Evolutionary conservation across 305 asterid species (phyloP), one percentile per base, ranked within the genome.

Genomic region (Solanum aculeatissimum): DNA sequence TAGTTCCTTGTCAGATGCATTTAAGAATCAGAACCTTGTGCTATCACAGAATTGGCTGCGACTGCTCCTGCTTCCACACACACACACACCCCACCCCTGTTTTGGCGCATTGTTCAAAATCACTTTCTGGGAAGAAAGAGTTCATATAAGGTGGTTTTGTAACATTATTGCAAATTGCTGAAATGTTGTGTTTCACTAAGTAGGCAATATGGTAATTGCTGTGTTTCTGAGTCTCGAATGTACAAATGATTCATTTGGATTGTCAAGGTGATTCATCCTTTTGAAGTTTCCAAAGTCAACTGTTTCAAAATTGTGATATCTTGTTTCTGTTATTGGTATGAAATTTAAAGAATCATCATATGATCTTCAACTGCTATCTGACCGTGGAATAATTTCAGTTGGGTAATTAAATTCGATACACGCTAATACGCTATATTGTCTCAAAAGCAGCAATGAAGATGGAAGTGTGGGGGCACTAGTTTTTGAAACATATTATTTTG

Each of bases 1-100:
- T 96, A 94, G 85, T 62, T n/a, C 63, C 83, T 79, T 79, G 83
- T 43, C 60, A 74, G 81, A 74, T 74, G 60, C 81, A 9, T 74
- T 15, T 47, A 25, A 45, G 60, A 47, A 45, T 23, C 81, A 74
- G 42, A 74, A 45, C 40, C 42, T 42, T 71, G 80, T 43, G 35
- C 19, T 42, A 71, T 71, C 79, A 40, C 54, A 71, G 81, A 23
- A 40, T 72, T 72, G 58, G 40, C 25, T 21, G 58, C 81, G 15
- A 72, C 60, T 45, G 81, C 81, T 74, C 60, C 42, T 23, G 80
- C 23, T 21, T 45, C 32, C 7, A 60, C 9, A 35, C 40, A 35
- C 40, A 1, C 68, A 35, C 69, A 62, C 54, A 35, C 19, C 54
- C 18, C 16, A 49, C 14, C 40, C 38, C 58, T 72, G 14, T 45